phyloP scores from a whole-genome alignment of 2,329 filamentous ascomycete genomes.

The Sporothrix brunneoviolacea region DNA sequence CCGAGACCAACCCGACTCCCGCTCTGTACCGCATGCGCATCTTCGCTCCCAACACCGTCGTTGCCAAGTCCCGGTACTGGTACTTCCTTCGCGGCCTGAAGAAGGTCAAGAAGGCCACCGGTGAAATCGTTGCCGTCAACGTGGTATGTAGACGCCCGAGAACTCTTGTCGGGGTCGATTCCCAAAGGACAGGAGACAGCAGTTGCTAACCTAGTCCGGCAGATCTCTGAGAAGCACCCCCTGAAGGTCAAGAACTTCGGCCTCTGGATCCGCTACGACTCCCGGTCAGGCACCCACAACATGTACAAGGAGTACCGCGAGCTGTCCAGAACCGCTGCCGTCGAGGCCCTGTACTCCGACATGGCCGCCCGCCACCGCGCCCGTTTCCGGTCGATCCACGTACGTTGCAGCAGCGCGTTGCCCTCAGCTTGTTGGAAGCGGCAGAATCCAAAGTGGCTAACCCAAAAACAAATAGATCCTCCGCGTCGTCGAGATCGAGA shows the following conservation, averaged over 20 bases:
- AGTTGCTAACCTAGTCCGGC: neutral
- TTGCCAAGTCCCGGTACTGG: slow-evolving; percentile 99
- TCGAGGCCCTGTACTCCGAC: slow-evolving; percentile 97
- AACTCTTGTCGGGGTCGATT: neutral
- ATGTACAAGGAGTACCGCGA: slow-evolving; percentile 99
- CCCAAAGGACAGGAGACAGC: neutral
- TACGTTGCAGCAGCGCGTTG: too few relatives aligned
- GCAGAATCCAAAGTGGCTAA: too few relatives aligned
- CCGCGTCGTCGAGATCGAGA: slow-evolving; percentile 95
- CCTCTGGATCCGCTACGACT: slow-evolving; percentile 99
- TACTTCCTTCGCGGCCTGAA: slow-evolving; percentile 99
- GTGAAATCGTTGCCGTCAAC: slow-evolving; percentile 97
- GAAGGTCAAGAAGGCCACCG: slow-evolving; percentile 99
- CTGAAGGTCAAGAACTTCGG: slow-evolving; percentile 99
- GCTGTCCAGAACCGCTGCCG: slow-evolving; percentile 91
- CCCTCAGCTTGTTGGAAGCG: neutral
- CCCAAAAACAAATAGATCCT: too few relatives aligned
- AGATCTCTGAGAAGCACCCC: slow-evolving; percentile 99
- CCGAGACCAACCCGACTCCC: slow-evolving; percentile 91
- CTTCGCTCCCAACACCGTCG: slow-evolving; percentile 94
- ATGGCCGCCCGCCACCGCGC: slow-evolving; percentile 98
- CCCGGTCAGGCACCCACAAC: slow-evolving; percentile 99
- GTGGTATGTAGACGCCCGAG: slow-evolving; percentile 53
- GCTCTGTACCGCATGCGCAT: slow-evolving; percentile 99
- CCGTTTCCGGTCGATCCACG: slow-evolving; percentile 90